phyloP scores from a whole-genome alignment of 202 grass and related monocot genomes.

The Elaeis oleifera region DNA sequence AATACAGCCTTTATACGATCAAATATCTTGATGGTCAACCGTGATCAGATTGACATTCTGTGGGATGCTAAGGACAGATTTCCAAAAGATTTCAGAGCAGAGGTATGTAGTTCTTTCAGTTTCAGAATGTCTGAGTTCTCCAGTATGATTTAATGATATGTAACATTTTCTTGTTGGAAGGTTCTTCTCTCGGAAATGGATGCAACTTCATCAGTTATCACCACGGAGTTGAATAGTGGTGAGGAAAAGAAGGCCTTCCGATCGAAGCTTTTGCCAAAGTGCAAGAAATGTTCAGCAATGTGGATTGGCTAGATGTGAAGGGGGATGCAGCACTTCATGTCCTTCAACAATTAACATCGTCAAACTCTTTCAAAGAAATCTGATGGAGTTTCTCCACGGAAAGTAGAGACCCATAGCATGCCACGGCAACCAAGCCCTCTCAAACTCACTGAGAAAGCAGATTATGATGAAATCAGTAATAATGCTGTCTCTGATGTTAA shows the following conservation, averaged over 20 bases:
- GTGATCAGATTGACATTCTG: conserved; percentile 69
- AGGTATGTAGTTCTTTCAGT: conserved; percentile 36
- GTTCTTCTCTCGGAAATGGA: conserved; percentile 91
- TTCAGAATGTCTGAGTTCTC: not conserved
- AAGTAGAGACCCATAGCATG: conserved; percentile 1
- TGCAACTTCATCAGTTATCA: conserved; percentile 43
- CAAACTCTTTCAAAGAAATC: not conserved
- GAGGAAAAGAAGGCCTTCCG: conserved; percentile 82
- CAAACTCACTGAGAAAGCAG: not conserved
- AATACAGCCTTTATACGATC: conserved; percentile 87
- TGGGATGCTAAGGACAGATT: conserved; percentile 65
- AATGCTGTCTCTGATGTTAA: conserved; percentile 14
- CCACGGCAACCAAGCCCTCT: not conserved
- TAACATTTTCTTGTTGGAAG: conserved; percentile 28
- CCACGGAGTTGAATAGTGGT: conserved; percentile 41
- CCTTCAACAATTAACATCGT: conserved; percentile 24
- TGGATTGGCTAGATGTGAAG: conserved; percentile 61
- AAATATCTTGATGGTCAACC: conserved; percentile 76
- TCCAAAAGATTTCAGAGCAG: conserved; percentile 62
- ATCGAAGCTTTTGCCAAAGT: conserved; percentile 86
- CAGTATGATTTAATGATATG: conserved; percentile 37
- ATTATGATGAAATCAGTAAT: not conserved
- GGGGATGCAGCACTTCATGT: conserved; percentile 28
- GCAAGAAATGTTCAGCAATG: conserved; percentile 67
- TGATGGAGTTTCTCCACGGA: not conserved